Evolutionary conservation across 1,284 basidiomycete genomes (phyloP), one percentile per base, ranked within the genome.

Genomic region (Ceratobasidium sp.): DNA sequence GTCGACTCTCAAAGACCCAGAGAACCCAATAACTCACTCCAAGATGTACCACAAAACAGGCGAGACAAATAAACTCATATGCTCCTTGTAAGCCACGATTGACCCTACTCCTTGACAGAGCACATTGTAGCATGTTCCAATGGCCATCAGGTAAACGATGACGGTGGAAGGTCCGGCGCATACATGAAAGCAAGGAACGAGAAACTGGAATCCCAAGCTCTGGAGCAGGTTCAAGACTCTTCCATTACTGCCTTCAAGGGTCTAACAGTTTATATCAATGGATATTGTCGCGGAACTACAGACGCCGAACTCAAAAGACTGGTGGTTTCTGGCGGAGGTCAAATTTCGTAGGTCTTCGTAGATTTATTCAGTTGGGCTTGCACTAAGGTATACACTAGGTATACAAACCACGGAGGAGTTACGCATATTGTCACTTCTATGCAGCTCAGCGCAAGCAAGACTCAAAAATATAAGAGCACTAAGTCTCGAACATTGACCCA

Each of bases 21-120:
- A 69, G 18, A 75, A 75, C 65, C 74, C 74, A 26, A 75, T 75
- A 45, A 75, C 74, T 6, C 74, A 75, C 39, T 65, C 59, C 32
- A 59, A 41, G n/a, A 32, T 61, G 8, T 57, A 50, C 43, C 26
- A 72, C 28, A 60, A 58, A 45, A 72, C 74, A 48, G 72, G 74
- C 36, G 36, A 39, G 14, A 39, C 36, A 39, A 39, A 6, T 39
- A 6, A 39, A 39, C 6, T 39, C 14, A 39, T 39, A 6, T 9
- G 21, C 8, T 50, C 28, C 16, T 70, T 3, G 21, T 74, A 45
- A 18, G 5, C n/a, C 26, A 43, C 45, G 58, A 28, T 32, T 65
- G 30, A 57, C 28, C 18, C 16, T n/a, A 21, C 26, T 12, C 30
- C n/a, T 30, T 36, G 18, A 39, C 32, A 74, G 74, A 74, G 10